These are phyloP conservation scores for Termitomyces sp. DNA, from an alignment of 1,284 basidiomycete genomes.

Conservation along the genomic window DNA sequence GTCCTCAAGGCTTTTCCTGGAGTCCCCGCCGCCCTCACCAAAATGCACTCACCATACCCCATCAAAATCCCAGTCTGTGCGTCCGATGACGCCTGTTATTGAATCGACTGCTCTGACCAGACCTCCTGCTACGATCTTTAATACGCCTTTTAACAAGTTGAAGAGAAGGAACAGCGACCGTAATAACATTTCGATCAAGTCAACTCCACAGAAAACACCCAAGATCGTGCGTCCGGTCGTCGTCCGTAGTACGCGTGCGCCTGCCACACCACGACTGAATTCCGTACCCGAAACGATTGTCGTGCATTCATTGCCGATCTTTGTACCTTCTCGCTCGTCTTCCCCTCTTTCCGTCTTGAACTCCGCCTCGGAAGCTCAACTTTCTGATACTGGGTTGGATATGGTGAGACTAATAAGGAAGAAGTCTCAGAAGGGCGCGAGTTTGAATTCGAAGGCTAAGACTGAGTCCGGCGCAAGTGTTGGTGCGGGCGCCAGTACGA, in stretches of 20 bases:
- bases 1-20: background rate
- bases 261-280: background rate
- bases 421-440: background rate
- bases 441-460: background rate
- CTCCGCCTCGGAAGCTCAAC: background rate
- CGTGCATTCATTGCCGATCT: background rate
- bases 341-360: constrained; percentile 11
- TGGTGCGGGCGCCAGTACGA: background rate
- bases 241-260: background rate
- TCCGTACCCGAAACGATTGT: background rate
- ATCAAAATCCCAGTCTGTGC: background rate
- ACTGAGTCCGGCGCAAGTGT: background rate
- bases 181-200: background rate
- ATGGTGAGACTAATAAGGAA: constrained; percentile 5
- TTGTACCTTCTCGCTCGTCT: constrained; percentile 12
- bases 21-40: background rate
- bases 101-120: background rate
- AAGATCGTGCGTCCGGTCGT: background rate
- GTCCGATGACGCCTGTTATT: background rate
- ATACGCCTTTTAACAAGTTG: background rate
- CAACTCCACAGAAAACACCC: background rate
- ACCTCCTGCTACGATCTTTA: background rate
- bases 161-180: background rate
- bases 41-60: background rate
- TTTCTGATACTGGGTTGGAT: background rate